Base-by-base conservation (phyloP, 108 stramenopile genomes). In the Conticribra guillardii region DNA sequence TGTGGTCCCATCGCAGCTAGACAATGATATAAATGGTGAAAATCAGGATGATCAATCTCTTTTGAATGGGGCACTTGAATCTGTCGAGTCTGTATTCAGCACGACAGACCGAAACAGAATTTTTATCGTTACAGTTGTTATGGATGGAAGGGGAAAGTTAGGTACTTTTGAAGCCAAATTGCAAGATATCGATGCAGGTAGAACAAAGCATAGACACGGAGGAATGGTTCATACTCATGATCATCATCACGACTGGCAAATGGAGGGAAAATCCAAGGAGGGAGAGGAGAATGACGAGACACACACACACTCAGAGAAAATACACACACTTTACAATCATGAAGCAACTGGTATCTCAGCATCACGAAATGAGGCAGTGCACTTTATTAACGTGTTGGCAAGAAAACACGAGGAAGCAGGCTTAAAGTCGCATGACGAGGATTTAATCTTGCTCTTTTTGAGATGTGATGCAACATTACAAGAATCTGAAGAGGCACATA, bases 61-160 rank as follows among this genome's bases (percentile, higher is more conserved):
- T 5, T 29, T 70, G 17, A 33, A 55, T 18, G 32, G 64, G 16
- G 64, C 76, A 11, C 21, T 58, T 18, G 30, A 45, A 15, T 63
- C 76, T 2, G 63, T 72, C 17, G 64, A 77, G 41, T 65, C 66
- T 31, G 34, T 80, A 46, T 80, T 75, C 49, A 34, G 51, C 8
- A 67, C 84, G 17, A 84, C 89, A 0, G 88, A 90, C 73, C 31
- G 85, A 45, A 82, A 87, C 81, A 87, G 89, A 4, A 75, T 93
- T 19, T 90, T 93, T 69, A 66, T 89, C 22, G 81, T 93, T 26
- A 70, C 71, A 33, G 85, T 88, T 15, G 79, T 68, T 0, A 57
- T 87, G 67, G 91, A 92, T 52, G 87, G 84, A 21, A 26, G 60
- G 14, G 50, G 64, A 14, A 48, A 46, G 41, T 22, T 33, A 24